Conservation (phyloP, 2,329 filamentous ascomycete genomes). For the Tolypocladium endophyticum region DNA sequence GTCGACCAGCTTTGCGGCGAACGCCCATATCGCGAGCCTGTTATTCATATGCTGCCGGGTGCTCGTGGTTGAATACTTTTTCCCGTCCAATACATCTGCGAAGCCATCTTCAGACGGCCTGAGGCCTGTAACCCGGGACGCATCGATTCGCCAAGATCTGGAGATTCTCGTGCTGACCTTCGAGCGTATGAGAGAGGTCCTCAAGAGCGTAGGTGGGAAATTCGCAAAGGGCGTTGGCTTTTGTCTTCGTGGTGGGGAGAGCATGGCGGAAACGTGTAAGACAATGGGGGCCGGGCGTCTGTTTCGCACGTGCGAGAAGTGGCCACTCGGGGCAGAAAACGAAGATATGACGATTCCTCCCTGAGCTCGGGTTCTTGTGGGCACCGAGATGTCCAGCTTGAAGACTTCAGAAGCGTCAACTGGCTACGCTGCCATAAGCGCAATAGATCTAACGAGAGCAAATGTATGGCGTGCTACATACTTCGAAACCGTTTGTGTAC, state of each 20-base stretch:
- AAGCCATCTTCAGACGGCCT: not conserved
- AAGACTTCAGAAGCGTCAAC: not conserved
- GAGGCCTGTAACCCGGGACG: slow-evolving; percentile 1
- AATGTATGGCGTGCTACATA: not conserved
- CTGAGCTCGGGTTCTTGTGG: not conserved
- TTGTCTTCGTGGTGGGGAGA: slow-evolving; percentile 7
- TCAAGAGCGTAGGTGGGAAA: slow-evolving; percentile 9
- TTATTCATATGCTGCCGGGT: slow-evolving; percentile 9
- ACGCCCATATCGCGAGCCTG: slow-evolving; percentile 8
- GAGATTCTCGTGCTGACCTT: slow-evolving; percentile 9
- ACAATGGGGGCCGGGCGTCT: slow-evolving; percentile 7
- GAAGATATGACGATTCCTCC: not conserved
- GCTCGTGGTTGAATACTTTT: slow-evolving; percentile 10
- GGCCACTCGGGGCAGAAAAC: slow-evolving; percentile 1
- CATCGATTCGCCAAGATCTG: slow-evolving; percentile 9
- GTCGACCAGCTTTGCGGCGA: slow-evolving; percentile 6
- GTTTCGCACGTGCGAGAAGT: slow-evolving; percentile 9
- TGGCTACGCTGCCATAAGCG: not conserved
- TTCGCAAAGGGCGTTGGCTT: slow-evolving; percentile 11
- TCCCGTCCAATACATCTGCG: not conserved
- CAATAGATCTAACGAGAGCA: not conserved
- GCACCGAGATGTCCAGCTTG: not conserved
- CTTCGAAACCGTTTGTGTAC: too few relatives aligned
- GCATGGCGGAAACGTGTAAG: slow-evolving; percentile 5
- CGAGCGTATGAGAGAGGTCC: slow-evolving; percentile 6